Percentiles rank a stretch among this genome's conserved stretches.
Evolutionary conservation across 2,329 filamentous ascomycete genomes (phyloP).

Genomic region (Domatiomyces catenatus): DNA sequence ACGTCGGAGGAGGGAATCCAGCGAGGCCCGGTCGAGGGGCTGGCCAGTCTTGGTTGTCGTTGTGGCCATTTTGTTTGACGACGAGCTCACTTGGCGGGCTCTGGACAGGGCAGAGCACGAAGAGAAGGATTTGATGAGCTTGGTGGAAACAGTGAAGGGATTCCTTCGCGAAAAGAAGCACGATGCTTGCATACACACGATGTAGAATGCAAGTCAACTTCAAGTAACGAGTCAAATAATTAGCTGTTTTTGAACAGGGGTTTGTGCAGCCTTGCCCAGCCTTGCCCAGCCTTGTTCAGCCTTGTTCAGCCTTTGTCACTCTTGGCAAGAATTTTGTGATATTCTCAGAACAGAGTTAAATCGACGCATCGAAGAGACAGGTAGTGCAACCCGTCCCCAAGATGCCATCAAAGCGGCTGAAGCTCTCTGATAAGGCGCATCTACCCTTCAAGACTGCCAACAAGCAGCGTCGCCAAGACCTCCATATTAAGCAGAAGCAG

Average conservation of each 20-base stretch:
- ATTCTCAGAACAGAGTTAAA: not conserved
- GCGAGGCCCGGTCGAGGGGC: constrained; percentile 63
- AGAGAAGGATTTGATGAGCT: not conserved
- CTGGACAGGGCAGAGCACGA: not conserved
- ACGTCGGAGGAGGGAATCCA: constrained; percentile 75
- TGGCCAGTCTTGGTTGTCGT: constrained; percentile 75
- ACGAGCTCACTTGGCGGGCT: constrained; percentile 15
- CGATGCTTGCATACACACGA: constrained; percentile 10
- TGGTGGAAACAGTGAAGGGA: constrained; percentile 20
- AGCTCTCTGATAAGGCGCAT: constrained; percentile 23
- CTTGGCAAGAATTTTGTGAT: not conserved
- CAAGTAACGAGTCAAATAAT: no score
- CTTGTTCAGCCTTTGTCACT: not conserved
- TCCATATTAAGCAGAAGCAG: constrained; percentile 69
- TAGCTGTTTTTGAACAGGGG: not conserved
- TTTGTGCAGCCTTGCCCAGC: not conserved
- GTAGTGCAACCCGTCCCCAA: not conserved
- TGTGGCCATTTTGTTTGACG: constrained; percentile 37
- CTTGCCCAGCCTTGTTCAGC: not conserved
- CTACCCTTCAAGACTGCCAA: constrained; percentile 46
- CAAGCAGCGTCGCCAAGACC: constrained; percentile 62
- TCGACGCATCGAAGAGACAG: not conserved
- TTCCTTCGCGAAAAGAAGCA: constrained; percentile 4
- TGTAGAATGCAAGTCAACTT: not conserved
- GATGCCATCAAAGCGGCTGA: constrained; percentile 31